Evolutionary conservation across 495 filamentous ascomycete genomes (phyloP), one percentile per base, ranked within the genome.

Genomic region (Neurospora terricola): DNA sequence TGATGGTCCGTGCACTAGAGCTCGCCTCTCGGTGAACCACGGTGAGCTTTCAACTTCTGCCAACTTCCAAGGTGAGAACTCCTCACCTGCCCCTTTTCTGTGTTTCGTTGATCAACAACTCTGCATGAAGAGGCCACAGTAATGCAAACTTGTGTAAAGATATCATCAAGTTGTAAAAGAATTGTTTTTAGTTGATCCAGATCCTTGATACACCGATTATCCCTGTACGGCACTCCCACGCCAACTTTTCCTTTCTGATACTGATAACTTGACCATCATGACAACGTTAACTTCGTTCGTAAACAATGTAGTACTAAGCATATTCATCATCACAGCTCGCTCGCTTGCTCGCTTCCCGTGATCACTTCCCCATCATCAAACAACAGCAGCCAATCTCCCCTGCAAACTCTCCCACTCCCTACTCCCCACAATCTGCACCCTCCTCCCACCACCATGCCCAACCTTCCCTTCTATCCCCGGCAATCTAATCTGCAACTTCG

Each of bases 401-500:
- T 82, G 80, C 71, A 85, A 72, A 5, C 77, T 77, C 38, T 84
- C 83, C 83, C 83, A 85, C 73, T 84, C 82, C 69, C 79, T 76
- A 8, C 80, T 81, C 59, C 81, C 81, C 2, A 82, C 78, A 73
- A 85, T 83, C 72, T 84, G 80, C 72, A 85, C 82, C 40, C 80
- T 74, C 23, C 71, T 73, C 18, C 78, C 78, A 11, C 70, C 34
- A 5, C 75, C 77, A 2, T 74, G 40, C 9, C 79, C 73, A 14
- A 73, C 30, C 73, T 82, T 83, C 14, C 76, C 80, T 39, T 86
- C 80, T 23, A 74, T 74, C 11, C 82, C 83, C 4, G 84, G 85
- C 6, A 87, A 72, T 23, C 80, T 71, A 40, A 88, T 82, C 74
- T 86, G 81, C 68, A 88, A 75, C 73, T 77, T 85, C 6, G 85